Base-by-base conservation (phyloP, 129 eudicot genomes). In the Artemisia annua region DNA sequence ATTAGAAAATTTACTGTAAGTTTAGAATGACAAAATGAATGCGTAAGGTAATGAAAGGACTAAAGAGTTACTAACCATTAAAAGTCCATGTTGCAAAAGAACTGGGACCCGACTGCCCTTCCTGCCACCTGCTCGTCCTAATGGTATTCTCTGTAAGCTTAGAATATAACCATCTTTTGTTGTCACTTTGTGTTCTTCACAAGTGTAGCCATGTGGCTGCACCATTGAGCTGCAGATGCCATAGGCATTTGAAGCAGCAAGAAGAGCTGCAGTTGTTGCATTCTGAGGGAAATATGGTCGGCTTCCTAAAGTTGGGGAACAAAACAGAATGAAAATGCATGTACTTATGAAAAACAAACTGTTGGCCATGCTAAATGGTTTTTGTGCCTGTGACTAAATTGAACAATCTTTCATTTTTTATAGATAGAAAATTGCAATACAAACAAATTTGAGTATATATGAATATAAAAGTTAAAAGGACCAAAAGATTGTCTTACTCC, bases 181-280 rank as follows among this genome's bases (percentile, higher is more conserved):
- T 30, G 86, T 89, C 84, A 86, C 96, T 84, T 82, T 79, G 63
- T 87, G 92, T 70, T 87, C 92, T 76, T 87, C 81, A 55, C 92
- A 87, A 26, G 49, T 71, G 35, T 87, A 87, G 58, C 87, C 87
- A 62, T 39, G 81, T 51, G 86, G 79, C 75, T 70, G 70, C 80
- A 88, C 96, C 83, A 86, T 80, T 24, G 71, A 60, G 43, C 70
- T 72, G 68, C 96, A 88, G 64, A 88, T 83, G 50, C 96, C 91
- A 54, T 66, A 85, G 16, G 57, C 88, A 56, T 81, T 74, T 15
- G 75, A 76, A 63, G 81, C 82, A 44, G 57, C 83, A 53, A 77
- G 28, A 12, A 53, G 28, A 12, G 49, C 63, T 53, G 82, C 72
- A n/a, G 63, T n/a, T 19, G 74, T 73, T 56, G 44, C 79, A 39